Evolutionary conservation across 129 eudicot species (phyloP).

Genomic region (Apium graveolens): DNA sequence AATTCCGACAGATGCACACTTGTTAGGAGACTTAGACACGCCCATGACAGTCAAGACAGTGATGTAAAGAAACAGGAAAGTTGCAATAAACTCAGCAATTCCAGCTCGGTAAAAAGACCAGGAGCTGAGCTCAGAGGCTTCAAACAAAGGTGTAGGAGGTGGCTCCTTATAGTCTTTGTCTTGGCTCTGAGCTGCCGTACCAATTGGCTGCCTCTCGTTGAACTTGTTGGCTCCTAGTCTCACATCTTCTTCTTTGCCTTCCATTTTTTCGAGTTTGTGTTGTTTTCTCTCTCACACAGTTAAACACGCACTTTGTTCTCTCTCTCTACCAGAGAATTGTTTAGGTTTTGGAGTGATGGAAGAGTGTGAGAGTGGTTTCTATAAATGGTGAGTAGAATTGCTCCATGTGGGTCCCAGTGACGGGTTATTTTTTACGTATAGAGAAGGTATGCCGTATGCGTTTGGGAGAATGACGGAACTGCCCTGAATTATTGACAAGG

Average conservation of each 20-base stretch:
- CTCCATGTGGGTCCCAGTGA: conserved; percentile 13
- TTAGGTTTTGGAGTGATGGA: conserved; percentile 13
- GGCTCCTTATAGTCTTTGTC: conserved; percentile 75
- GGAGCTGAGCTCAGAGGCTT: conserved; percentile 54
- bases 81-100: conserved; percentile 66
- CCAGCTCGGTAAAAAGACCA: conserved; percentile 84
- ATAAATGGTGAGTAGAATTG: conserved; percentile 9
- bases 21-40: conserved; percentile 29
- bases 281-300: not conserved
- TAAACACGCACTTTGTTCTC: not conserved
- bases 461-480: not conserved
- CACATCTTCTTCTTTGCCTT: conserved; percentile 51
- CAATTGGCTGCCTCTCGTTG: conserved; percentile 44
- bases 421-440: conserved; percentile 3
- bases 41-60: conserved; percentile 53
- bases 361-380: conserved; percentile 24
- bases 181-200: conserved; percentile 58
- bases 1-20: conserved; percentile 53
- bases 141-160: conserved; percentile 62
- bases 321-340: not conserved
- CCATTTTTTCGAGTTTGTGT: conserved; percentile 27
- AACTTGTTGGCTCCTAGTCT: conserved; percentile 62
- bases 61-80: conserved; percentile 58
- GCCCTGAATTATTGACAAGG: conserved; percentile 17
- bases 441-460: not conserved